Base-by-base conservation (phyloP, 108 stramenopile genomes). In the Schizochytrium sp. region DNA sequence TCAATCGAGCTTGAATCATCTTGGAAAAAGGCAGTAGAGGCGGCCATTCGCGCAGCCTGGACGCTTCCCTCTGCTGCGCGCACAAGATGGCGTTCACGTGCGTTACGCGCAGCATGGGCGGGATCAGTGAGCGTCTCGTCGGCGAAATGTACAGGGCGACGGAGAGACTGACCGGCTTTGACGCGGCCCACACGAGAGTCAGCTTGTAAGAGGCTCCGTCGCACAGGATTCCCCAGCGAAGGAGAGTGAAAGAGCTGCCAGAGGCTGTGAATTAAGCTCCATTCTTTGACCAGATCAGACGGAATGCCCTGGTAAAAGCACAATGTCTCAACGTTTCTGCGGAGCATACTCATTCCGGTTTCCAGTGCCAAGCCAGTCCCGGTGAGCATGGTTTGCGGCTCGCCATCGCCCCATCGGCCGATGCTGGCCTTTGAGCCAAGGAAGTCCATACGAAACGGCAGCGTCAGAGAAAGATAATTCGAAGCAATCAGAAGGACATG, bases 251-350 rank as follows among this genome's bases (percentile, higher is more conserved):
- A 83, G 25, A 83, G 18, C 10, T 28, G 76, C 76, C 76, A 83
- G 48, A 83, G 76, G 76, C 76, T 53, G 76, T 83, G 76, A 8
- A 83, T 21, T 1, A 83, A 45, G 19, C 48, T 34, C 76, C 76
- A 83, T 0, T 83, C 76, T 23, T 53, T 47, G 4, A 83, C 76
- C 43, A 83, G 51, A 45, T 53, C 6, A 16, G 76, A 8, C 51
- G 76, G 76, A 53, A 83, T 83, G 51, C 76, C 76, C 76, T 83
- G 76, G 23, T 83, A 83, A 23, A 83, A 83, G 76, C 76, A 83
- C 18, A 83, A 45, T 12, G 76, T 45, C 76, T 83, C 76, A 3
- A 83, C 76, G 51, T 83, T 83, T 5, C 23, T 83, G 76, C 76
- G 76, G 23, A 83, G 51, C 76, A 83, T 83, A 45, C 12, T 23